A percentile compares a stretch with the other conserved stretches of the same genome.
Evolutionary conservation across 2,329 filamentous ascomycete species (phyloP).

Genomic region (Trichoderma sp.): DNA sequence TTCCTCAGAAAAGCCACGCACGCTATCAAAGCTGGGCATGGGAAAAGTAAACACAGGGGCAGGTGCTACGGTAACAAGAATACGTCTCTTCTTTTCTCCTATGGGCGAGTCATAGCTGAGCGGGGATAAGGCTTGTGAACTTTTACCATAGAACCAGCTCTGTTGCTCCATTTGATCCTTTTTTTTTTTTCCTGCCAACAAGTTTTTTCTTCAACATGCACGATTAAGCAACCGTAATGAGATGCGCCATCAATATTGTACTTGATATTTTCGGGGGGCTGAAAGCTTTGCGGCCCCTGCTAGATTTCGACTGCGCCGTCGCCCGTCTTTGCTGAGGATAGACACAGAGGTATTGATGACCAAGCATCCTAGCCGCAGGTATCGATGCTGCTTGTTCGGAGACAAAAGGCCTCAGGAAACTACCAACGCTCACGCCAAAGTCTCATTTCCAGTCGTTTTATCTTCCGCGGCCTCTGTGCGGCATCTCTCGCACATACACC

Average conservation of each 20-base stretch:
- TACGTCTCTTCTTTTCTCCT: neutral
- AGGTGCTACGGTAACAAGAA: conserved; percentile 17
- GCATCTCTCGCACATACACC: conserved; percentile 85
- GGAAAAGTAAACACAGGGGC: conserved; percentile 1
- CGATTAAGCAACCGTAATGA: neutral
- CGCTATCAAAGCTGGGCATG: neutral
- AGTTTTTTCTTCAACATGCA: neutral
- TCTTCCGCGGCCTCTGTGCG: conserved; percentile 61
- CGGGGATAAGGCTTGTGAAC: neutral
- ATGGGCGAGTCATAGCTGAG: conserved; percentile 11
- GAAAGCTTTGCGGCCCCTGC: neutral
- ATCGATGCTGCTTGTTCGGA: neutral
- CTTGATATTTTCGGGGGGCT: neutral
- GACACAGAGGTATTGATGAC: neutral
- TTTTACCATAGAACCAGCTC: neutral
- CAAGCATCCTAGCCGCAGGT: neutral
- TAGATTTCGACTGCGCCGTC: neutral
- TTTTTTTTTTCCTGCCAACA: neutral
- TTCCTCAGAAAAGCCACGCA: neutral
- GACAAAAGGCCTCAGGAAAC: neutral
- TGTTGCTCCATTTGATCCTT: neutral
- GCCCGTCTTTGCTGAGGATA: neutral
- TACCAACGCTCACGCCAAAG: conserved; percentile 3
- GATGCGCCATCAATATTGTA: neutral
- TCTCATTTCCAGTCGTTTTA: conserved; percentile 1